Base-by-base conservation (phyloP, 2,329 filamentous ascomycete genomes). In the Cercospora janseana region DNA sequence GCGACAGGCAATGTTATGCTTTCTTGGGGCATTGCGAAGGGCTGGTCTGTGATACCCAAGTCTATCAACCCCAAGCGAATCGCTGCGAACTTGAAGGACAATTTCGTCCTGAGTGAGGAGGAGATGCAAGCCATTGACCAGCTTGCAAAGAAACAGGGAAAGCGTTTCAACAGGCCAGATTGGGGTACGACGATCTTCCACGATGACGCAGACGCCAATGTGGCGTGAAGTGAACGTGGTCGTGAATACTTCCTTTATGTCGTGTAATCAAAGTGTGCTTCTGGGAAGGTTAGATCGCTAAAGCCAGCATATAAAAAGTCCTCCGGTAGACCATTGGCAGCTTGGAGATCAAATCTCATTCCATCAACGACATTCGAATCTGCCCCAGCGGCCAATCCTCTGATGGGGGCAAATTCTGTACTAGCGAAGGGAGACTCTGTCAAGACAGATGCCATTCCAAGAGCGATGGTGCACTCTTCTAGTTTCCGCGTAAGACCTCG, bases 111-210 rank as follows among this genome's bases (percentile, higher is more conserved):
- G 12, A 49, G 35, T 16, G 43, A 43, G 12, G 54, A 50, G 4
- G 58, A 63, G 46, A 48, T 60, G 26, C 38, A 27, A 16, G 50
- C 51, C 34, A 52, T 63, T 7, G 51, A 62, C 41, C 32, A 48
- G 13, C 62, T 46, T 63, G 67, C n/a, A 57, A 65, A 51, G 55
- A 69, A 46, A 64, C 0, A 71, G 69, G 6, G 73, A 67, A 34
- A 70, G 65, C 21, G 75, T 68, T 16, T 76, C 72, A 53, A 74
- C 73, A 8, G 75, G 69, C 13, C 75, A 69, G 1, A 71, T 74
- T 63, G 75, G 73, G 57, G 60, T 0, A 53, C 49, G 3, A 75
- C 74, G 45, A 66, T 77, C 6, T 77, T 77, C 42, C 75, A 75
- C 0, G 67, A 69, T 18, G 68, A 75, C 35, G 32, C 4, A 4